These are phyloP conservation scores for Scedosporium minutisporum DNA, from an alignment of 2,329 filamentous ascomycete genomes.

Conservation along the genomic window DNA sequence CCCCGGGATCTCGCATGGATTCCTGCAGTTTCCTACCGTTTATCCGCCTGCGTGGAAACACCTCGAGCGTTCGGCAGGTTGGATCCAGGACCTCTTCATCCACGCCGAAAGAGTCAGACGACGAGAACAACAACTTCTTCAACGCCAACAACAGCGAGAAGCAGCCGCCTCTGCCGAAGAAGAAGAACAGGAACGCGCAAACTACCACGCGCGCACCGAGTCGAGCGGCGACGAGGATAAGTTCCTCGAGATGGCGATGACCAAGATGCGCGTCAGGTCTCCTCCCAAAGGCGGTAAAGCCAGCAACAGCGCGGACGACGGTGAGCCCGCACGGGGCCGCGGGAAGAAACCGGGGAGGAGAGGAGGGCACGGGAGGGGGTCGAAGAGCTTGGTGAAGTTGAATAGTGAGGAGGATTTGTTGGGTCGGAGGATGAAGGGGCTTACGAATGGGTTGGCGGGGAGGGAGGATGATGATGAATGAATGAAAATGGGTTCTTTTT, in stretches of 20 bases:
- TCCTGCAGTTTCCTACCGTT: conserved; percentile 79
- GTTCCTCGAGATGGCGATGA: conserved; percentile 72
- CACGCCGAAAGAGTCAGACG: conserved; percentile 33
- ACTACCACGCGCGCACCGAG: conserved; percentile 26
- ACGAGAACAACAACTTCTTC: conserved; percentile 16
- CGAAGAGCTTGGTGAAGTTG: conserved; percentile 41
- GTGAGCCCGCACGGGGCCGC: conserved; percentile 17
- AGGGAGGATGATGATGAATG: conserved; percentile 28
- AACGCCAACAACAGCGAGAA: neutral
- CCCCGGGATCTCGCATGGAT: conserved; percentile 85
- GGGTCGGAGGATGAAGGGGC: conserved; percentile 47
- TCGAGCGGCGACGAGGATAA: conserved; percentile 70
- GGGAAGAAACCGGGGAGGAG: conserved; percentile 16
- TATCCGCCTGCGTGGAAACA: conserved; percentile 89
- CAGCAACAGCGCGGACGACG: conserved; percentile 10
- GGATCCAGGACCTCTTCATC: conserved; percentile 72
- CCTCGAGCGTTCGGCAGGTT: conserved; percentile 66
- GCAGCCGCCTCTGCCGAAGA: conserved; percentile 1
- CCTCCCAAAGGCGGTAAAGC: conserved; percentile 9
- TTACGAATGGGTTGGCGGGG: conserved; percentile 44
- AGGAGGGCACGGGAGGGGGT: conserved; percentile 25
- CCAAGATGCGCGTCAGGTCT: conserved; percentile 15
- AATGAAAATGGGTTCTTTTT: neutral
- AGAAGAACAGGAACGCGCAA: conserved; percentile 10
- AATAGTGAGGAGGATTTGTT: conserved; percentile 49